These are phyloP conservation scores for Fusarium metavorans DNA, from an alignment of 2,329 filamentous ascomycete species.

Conservation along the genomic window DNA sequence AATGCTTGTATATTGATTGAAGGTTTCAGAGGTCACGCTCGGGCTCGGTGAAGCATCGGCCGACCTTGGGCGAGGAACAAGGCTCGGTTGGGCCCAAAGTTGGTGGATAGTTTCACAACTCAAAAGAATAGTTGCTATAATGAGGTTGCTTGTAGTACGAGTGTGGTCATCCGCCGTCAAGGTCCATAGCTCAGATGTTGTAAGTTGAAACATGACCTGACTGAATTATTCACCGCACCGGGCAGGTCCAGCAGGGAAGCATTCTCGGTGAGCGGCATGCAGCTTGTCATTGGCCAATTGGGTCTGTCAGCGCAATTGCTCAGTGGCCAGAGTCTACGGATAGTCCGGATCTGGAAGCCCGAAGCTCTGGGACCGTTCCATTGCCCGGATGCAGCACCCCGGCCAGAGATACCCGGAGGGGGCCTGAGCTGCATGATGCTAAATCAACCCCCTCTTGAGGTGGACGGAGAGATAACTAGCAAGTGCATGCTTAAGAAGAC, in stretches of 20 bases:
- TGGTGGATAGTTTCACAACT: not conserved
- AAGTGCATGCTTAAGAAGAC: not conserved
- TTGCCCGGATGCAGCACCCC: constrained; percentile 27
- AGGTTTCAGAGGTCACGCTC: constrained; percentile 1
- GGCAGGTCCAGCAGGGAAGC: constrained; percentile 20
- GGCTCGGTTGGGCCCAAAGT: not conserved
- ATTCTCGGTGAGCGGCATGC: constrained; percentile 34
- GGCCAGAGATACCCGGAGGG: constrained; percentile 18
- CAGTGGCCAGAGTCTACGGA: constrained; percentile 27
- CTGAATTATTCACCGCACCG: constrained; percentile 19
- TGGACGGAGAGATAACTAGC: not conserved
- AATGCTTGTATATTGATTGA: constrained; percentile 10
- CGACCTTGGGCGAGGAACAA: not conserved
- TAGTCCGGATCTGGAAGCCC: constrained; percentile 45
- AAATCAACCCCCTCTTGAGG: constrained; percentile 38
- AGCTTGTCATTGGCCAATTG: constrained; percentile 39
- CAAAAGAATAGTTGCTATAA: constrained; percentile 7
- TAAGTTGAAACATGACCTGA: not conserved
- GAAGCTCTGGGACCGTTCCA: constrained; percentile 39
- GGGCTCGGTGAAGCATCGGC: constrained; percentile 5
- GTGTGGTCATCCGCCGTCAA: not conserved
- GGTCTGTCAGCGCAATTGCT: constrained; percentile 3
- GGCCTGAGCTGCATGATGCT: constrained; percentile 20
- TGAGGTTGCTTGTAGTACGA: not conserved
- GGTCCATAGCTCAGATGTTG: not conserved